phyloP scores from a whole-genome alignment of 140 eudicot species.

The Flaveria floridana region DNA sequence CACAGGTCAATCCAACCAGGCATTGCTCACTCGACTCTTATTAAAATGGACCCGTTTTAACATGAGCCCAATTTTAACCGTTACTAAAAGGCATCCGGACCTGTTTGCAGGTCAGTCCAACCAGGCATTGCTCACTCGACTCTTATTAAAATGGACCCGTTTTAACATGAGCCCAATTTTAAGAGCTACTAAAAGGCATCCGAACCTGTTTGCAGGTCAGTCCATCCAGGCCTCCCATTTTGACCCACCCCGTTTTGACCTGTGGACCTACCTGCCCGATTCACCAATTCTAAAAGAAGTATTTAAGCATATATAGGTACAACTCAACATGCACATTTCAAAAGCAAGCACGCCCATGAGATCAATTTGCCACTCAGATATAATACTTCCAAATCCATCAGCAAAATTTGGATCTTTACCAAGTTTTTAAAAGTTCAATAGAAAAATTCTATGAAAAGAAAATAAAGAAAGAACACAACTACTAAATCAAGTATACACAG shows the following conservation, averaged over 20 bases:
- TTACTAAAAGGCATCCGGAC: too few relatives aligned
- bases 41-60: background rate
- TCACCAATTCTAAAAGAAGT: background rate
- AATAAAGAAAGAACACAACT: background rate
- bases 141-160: background rate
- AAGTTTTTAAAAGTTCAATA: background rate
- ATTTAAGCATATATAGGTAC: background rate
- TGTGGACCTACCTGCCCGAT: background rate
- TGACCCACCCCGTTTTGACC: background rate
- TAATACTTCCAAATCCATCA: constrained; percentile 3
- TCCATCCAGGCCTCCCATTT: background rate
- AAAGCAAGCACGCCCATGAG: constrained; percentile 3
- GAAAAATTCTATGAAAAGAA: background rate
- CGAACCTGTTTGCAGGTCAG: background rate
- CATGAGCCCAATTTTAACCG: background rate
- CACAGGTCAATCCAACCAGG: background rate
- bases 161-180: background rate
- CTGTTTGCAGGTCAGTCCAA: background rate
- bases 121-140: background rate
- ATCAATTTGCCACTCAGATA: constrained; percentile 13
- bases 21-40: background rate
- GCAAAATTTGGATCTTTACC: constrained; percentile 9
- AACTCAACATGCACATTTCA: constrained; percentile 6
- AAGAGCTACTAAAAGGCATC: background rate
- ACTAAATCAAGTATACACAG: constrained; percentile 3